Percentiles rank a stretch among this genome's conserved stretches.
Conservation (phyloP, 257 asterid species). For the Cruciata laevipes region DNA sequence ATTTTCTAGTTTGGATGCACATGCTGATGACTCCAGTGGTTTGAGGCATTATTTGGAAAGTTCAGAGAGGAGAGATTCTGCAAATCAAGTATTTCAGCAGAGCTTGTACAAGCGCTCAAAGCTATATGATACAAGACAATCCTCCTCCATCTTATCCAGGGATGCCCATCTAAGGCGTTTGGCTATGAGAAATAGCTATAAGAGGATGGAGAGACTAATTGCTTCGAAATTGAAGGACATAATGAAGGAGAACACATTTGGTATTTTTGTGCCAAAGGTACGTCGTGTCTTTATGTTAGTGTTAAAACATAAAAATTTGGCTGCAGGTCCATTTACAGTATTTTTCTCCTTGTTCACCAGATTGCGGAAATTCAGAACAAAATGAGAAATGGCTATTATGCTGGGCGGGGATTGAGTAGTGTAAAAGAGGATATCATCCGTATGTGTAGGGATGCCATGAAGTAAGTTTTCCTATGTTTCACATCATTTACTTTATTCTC, state of each 20-base stretch:
- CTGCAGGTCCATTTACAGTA: background rate
- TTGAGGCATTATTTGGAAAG: conserved; percentile 87
- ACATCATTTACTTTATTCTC: background rate
- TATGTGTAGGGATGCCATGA: conserved; percentile 91
- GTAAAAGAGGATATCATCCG: conserved; percentile 82
- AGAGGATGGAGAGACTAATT: conserved; percentile 73
- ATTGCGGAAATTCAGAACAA: conserved; percentile 73
- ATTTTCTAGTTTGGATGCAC: conserved; percentile 21
- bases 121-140: conserved; percentile 86
- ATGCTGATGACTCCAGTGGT: conserved; percentile 85
- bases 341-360: conserved; percentile 37
- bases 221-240: conserved; percentile 64
- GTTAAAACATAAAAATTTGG: background rate
- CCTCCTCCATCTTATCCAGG: conserved; percentile 82
- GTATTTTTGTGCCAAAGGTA: conserved; percentile 85
- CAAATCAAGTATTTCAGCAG: conserved; percentile 77
- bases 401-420: conserved; percentile 71
- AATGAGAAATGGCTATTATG: conserved; percentile 80
- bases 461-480: conserved; percentile 40
- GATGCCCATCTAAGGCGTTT: conserved; percentile 90
- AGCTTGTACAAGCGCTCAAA: conserved; percentile 94
- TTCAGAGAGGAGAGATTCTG: conserved; percentile 87
- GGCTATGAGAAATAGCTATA: conserved; percentile 80
- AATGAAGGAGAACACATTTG: conserved; percentile 72
- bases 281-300: conserved; percentile 3